Evolutionary conservation across 495 filamentous ascomycete species (phyloP).

Genomic region (Xylaria bambusicola): DNA sequence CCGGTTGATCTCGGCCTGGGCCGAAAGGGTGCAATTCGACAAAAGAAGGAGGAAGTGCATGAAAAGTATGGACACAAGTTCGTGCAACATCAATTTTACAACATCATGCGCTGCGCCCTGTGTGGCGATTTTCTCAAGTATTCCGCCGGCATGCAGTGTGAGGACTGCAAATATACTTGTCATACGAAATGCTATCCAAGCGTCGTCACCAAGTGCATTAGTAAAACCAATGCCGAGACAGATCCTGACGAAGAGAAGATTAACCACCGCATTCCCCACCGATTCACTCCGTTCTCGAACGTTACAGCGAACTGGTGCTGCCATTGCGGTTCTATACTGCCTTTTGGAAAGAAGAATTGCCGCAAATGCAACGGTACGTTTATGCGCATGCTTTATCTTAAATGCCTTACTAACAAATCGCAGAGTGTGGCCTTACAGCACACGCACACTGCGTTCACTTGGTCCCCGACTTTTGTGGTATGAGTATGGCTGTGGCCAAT

Average conservation of each 20-base stretch:
- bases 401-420: slow-evolving; percentile 28
- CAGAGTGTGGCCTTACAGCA: slow-evolving; percentile 90
- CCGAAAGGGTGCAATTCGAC: slow-evolving; percentile 93
- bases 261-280: slow-evolving; percentile 98
- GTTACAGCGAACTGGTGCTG: slow-evolving; percentile 99
- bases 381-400: slow-evolving; percentile 3
- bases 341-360: slow-evolving; percentile 90
- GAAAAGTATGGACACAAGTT: slow-evolving; percentile 99
- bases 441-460: slow-evolving; percentile 92
- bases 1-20: slow-evolving; percentile 86
- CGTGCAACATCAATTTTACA: slow-evolving; percentile 96
- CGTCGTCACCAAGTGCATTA: slow-evolving; percentile 99
- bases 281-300: slow-evolving; percentile 91
- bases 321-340: slow-evolving; percentile 97
- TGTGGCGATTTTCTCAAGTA: slow-evolving; percentile 99
- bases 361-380: slow-evolving; percentile 83
- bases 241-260: slow-evolving; percentile 99
- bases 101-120: slow-evolving; percentile 99
- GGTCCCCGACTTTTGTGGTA: slow-evolving; percentile 98
- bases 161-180: slow-evolving; percentile 99
- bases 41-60: slow-evolving; percentile 94
- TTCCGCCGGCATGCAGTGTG: slow-evolving; percentile 97
- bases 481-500: slow-evolving; percentile 97
- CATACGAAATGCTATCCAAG: slow-evolving; percentile 94
- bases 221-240: slow-evolving; percentile 96